A percentile compares a stretch with the other conserved stretches of the same genome.
Conservation (phyloP, 495 filamentous ascomycete species). For the Penicillium angulare region DNA sequence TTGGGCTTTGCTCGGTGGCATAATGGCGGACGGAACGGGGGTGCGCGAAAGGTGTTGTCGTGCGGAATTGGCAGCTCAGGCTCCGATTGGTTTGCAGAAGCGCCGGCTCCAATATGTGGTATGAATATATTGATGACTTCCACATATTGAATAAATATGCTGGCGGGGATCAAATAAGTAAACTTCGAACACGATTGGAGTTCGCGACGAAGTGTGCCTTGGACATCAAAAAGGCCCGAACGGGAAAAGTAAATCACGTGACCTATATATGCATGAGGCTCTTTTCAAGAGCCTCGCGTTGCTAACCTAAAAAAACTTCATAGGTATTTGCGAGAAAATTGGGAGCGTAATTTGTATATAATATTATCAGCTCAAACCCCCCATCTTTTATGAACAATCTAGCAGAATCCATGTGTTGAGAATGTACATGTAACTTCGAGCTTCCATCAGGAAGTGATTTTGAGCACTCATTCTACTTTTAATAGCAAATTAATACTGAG, state of each 20-base stretch:
- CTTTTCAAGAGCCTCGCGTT: too few species aligned
- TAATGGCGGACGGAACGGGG: conserved; percentile 32
- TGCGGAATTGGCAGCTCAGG: conserved; percentile 42
- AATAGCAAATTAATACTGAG: not conserved
- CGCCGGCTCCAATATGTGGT: conserved; percentile 19
- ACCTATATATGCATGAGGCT: too few species aligned
- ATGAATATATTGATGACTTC: conserved; percentile 24
- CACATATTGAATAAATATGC: conserved; percentile 28
- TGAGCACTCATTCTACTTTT: not conserved
- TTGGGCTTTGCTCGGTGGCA: conserved; percentile 22
- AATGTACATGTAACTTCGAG: too few species aligned
- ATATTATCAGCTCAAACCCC: too few species aligned
- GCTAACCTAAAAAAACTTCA: too few species aligned
- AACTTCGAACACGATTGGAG: not conserved
- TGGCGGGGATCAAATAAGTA: not conserved
- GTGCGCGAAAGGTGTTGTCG: conserved; percentile 17
- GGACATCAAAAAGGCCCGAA: not conserved
- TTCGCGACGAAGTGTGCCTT: not conserved
- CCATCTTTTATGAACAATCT: too few species aligned
- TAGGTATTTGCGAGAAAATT: too few species aligned
- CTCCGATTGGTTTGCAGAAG: conserved; percentile 33
- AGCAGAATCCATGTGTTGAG: too few species aligned
- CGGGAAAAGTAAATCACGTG: too few species aligned
- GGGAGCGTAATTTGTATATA: too few species aligned
- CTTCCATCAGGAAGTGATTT: too few species aligned